A percentile compares a stretch with the other conserved stretches of the same genome.
phyloP scores from a whole-genome alignment of 805 yeast genomes.

The Metschnikowia aberdeeniae region DNA sequence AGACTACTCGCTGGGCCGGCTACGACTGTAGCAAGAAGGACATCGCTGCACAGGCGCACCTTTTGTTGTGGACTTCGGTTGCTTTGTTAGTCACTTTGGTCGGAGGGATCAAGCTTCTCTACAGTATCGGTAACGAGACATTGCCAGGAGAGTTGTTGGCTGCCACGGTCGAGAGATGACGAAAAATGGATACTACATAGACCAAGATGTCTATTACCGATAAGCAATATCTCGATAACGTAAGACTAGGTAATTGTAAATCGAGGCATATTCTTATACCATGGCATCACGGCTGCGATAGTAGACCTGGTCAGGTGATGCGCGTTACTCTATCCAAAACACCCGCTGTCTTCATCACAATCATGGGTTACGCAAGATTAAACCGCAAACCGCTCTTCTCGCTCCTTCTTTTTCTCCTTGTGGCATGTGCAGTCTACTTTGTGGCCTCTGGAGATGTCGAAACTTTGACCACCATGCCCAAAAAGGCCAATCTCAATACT shows the following conservation, averaged over 20 bases:
- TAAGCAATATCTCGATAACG: too few relatives aligned
- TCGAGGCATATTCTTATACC: too few relatives aligned
- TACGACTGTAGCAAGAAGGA: constrained; percentile 64
- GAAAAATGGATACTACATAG: background rate
- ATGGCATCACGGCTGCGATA: background rate
- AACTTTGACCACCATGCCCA: constrained; percentile 6
- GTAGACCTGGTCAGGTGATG: background rate
- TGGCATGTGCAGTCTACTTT: constrained; percentile 17
- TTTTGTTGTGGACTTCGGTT: constrained; percentile 64
- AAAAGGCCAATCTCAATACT: background rate
- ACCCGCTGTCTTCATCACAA: background rate
- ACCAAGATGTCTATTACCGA: background rate
- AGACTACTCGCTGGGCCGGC: constrained; percentile 55
- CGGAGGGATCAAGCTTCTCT: constrained; percentile 51
- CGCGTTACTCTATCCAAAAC: background rate
- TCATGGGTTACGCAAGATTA: constrained; percentile 3
- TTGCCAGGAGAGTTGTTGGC: constrained; percentile 68
- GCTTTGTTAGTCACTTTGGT: constrained; percentile 44
- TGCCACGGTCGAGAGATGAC: constrained; percentile 34
- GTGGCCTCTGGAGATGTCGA: constrained; percentile 16
- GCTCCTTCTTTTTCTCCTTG: constrained; percentile 11
- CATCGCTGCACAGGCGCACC: constrained; percentile 59
- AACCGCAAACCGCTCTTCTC: constrained; percentile 14
- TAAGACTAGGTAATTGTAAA: too few relatives aligned
- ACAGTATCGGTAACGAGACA: constrained; percentile 53